phyloP scores from a whole-genome alignment of 495 filamentous ascomycete genomes.

The Aspergillus sclerotiicarbonarius region DNA sequence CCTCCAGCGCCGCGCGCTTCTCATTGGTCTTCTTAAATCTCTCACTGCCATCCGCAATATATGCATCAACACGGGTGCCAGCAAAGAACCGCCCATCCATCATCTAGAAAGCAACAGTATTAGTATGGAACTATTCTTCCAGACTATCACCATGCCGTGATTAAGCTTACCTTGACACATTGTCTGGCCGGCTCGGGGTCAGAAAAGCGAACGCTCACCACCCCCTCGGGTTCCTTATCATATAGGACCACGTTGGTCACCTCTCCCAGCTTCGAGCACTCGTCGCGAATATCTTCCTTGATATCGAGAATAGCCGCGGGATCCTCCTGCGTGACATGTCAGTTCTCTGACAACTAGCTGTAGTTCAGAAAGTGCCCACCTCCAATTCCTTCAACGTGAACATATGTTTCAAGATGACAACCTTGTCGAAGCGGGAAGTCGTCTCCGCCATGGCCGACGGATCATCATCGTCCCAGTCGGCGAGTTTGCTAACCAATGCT shows the following conservation, averaged over 20 bases:
- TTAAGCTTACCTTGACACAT: constrained; percentile 58
- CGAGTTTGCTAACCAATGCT: constrained; percentile 63
- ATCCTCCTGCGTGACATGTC: constrained; percentile 59
- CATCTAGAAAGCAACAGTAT: constrained; percentile 31
- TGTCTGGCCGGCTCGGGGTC: constrained; percentile 66
- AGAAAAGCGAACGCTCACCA: constrained; percentile 78
- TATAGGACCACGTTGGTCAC: constrained; percentile 91
- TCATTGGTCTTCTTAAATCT: constrained; percentile 68
- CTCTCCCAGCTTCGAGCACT: constrained; percentile 80
- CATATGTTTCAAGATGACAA: constrained; percentile 90
- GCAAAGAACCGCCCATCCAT: constrained; percentile 85
- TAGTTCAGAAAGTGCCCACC: constrained; percentile 27
- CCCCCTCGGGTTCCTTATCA: constrained; percentile 82
- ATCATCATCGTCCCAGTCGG: constrained; percentile 92
- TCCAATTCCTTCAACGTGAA: constrained; percentile 84
- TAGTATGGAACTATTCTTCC: neutral
- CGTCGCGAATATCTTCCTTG: constrained; percentile 88
- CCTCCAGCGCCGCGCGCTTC: constrained; percentile 42
- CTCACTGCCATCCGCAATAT: constrained; percentile 71
- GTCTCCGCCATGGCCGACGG: constrained; percentile 55
- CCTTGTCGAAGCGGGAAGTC: constrained; percentile 65
- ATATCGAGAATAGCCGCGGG: constrained; percentile 82
- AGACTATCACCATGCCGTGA: constrained; percentile 2
- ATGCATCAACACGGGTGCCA: constrained; percentile 71
- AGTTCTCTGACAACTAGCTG: constrained; percentile 9